Base-by-base conservation (phyloP, 2,329 filamentous ascomycete species). In the Dendryphion nanum region DNA sequence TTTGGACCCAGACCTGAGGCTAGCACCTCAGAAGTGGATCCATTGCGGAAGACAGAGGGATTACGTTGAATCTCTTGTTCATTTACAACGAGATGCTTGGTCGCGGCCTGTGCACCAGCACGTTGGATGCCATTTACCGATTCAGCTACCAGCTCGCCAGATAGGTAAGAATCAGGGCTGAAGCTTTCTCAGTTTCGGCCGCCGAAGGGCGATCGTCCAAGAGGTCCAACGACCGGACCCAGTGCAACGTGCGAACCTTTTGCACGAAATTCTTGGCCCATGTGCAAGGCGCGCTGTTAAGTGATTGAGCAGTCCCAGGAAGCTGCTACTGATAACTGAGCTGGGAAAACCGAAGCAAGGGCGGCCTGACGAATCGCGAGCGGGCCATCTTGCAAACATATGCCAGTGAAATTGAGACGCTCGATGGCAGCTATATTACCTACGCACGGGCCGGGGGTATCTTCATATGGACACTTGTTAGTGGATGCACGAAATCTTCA, bases 31-130 rank as follows among this genome's bases (percentile, higher is more conserved):
- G n/a, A n/a, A 10, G 61, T 72, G 51, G 49, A 69, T 55, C 50
- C 64, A 46, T 53, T 63, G 1, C 51, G 66, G 39, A 13, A 41
- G 37, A 16, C 48, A 35, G 18, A 66, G 48, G 59, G 57, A 49
- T 64, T 59, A 28, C 53, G 63, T 48, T 59, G 58, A 35, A 50
- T 77, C 42, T 83, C 80, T 57, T 83, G 81, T 52, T 83, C 81
- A 38, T 83, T 81, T 13, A 66, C 76, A 29, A 83, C 76, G 40
- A 72, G 75, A 48, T 83, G 79, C 59, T 81, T 69, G 14, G 64
- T 61, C 24, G 58, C 64, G 21, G 66, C 60, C 35, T 71, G 60
- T 8, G 73, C 71, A 32, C 69, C 69, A 14, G 57, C 61, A 36
- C 62, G 62, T 34, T 71, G 66, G 32, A 67, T 56, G 15, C 67